Base-by-base conservation (phyloP, 2,329 filamentous ascomycete species). In the Curvularia sp. region DNA sequence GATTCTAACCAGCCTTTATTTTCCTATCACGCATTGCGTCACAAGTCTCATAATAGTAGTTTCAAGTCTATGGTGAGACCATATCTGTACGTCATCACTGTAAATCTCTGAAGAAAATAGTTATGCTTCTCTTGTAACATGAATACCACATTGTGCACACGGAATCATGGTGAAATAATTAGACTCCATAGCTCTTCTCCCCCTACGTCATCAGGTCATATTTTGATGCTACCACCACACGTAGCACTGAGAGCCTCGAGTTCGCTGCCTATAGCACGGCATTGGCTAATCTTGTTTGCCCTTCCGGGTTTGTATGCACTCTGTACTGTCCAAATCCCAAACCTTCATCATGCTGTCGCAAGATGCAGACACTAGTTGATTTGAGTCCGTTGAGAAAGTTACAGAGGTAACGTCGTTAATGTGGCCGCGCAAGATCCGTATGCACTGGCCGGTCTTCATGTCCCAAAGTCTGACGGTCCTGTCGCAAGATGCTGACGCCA, bases 401-500 rank as follows among this genome's bases (percentile, higher is more conserved):
- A 47, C 5, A 31, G 6, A 47, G 24, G 43, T 30, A 47, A 47
- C 24, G 24, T 28, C 24, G 15, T 47, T 28, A 5, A 30, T 6
- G 43, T 46, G 13, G 22, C 22, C 43, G 10, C 28, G 20, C 24
- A 46, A 46, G 5, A 24, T 46, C 28, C 43, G 20, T 35, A 31
- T 31, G 30, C 30, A 31, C 30, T 31, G 30, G 30, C 5, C 30
- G 10, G 30, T 10, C 30, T 31, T 31, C 30, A 42, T 41, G 30
- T 69, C 65, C 66, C 61, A 71, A 44, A 71, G 18, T 58, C 58
- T 64, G 26, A n/a, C n/a, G n/a, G n/a, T n/a, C n/a, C n/a, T n/a
- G n/a, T n/a, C n/a, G n/a, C n/a, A n/a, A n/a, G n/a, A 70, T 58
- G 9, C 56, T 65, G 0, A 42, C 53, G 52, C 68, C 62, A 18